These are phyloP conservation scores for Rhodotorula sp. DNA, from an alignment of 1,284 basidiomycete genomes.

Conservation along the genomic window DNA sequence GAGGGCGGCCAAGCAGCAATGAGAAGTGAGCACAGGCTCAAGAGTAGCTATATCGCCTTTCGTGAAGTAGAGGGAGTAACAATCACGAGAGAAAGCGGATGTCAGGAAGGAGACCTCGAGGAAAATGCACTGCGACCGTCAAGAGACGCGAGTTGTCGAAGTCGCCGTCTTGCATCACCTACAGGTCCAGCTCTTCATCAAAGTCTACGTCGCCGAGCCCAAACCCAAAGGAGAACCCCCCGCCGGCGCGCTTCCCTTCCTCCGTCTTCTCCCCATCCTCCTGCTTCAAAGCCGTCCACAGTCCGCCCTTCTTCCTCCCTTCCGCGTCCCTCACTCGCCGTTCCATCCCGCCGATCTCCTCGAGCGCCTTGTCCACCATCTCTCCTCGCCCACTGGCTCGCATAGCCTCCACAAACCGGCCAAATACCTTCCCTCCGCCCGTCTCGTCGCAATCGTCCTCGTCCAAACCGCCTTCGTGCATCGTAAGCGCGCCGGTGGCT, in stretches of 20 bases:
- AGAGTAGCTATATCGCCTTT: neutral
- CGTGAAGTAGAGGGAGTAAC: neutral
- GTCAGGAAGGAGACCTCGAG: too few relatives aligned
- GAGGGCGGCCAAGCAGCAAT: too few relatives aligned
- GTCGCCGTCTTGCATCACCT: neutral
- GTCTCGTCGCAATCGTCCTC: slow-evolving; percentile 17
- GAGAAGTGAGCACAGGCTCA: too few relatives aligned
- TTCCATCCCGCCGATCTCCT: neutral
- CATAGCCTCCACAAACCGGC: slow-evolving; percentile 13
- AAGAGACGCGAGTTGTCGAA: too few relatives aligned
- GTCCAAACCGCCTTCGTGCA: slow-evolving; percentile 25
- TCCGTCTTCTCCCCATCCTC: neutral
- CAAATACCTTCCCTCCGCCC: slow-evolving; percentile 11
- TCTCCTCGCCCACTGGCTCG: neutral
- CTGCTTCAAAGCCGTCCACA: neutral
- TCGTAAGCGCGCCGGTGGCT: neutral
- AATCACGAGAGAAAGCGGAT: neutral
- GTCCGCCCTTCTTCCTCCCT: neutral
- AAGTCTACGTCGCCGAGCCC: neutral
- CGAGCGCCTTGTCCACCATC: slow-evolving; percentile 4
- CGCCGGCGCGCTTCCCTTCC: neutral
- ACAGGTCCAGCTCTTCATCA: neutral
- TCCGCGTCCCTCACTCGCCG: too few relatives aligned
- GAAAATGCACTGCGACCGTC: too few relatives aligned
- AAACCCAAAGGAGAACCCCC: slow-evolving; percentile 26